A percentile compares a stretch with the other conserved stretches of the same genome.
These are phyloP conservation scores for Stylosanthes scabra DNA, from an alignment of 331 rosid genomes.

Conservation along the genomic window DNA sequence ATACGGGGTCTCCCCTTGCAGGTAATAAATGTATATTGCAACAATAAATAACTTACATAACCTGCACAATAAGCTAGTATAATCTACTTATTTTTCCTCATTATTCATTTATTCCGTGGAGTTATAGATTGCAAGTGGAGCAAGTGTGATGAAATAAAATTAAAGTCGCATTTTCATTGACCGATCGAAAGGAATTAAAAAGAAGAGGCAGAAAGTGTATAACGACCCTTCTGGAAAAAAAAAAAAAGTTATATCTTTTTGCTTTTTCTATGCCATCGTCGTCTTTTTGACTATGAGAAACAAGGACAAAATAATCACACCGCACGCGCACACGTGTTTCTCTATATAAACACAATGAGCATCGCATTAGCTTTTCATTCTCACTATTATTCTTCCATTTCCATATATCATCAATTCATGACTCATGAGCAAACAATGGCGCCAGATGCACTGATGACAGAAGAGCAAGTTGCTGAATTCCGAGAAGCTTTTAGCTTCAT, in stretches of 20 bases:
- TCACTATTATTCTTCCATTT: too few relatives aligned
- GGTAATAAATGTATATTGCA: too few relatives aligned
- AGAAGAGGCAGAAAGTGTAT: not conserved
- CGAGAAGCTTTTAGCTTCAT: constrained; percentile 76
- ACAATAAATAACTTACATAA: too few relatives aligned
- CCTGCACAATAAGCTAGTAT: too few relatives aligned
- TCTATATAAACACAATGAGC: not conserved
- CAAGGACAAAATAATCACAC: not conserved
- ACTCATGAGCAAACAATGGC: constrained; percentile 47
- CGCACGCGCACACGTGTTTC: not conserved
- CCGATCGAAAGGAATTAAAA: not conserved
- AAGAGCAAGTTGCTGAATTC: constrained; percentile 74
- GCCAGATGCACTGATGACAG: constrained; percentile 49
- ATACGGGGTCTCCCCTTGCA: too few relatives aligned
- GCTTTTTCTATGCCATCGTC: not conserved
- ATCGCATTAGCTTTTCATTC: not conserved
- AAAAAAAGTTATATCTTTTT: not conserved
- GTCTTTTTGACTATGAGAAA: constrained; percentile 41
- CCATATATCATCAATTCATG: not conserved
- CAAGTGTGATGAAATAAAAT: not conserved
- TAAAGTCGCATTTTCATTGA: constrained; percentile 10
- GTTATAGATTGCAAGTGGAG: not conserved
- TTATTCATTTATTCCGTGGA: not conserved
- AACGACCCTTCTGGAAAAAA: not conserved
- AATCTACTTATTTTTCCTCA: too few relatives aligned